Conservation (phyloP, 129 eudicot genomes). For the Helichrysum umbraculigerum region DNA sequence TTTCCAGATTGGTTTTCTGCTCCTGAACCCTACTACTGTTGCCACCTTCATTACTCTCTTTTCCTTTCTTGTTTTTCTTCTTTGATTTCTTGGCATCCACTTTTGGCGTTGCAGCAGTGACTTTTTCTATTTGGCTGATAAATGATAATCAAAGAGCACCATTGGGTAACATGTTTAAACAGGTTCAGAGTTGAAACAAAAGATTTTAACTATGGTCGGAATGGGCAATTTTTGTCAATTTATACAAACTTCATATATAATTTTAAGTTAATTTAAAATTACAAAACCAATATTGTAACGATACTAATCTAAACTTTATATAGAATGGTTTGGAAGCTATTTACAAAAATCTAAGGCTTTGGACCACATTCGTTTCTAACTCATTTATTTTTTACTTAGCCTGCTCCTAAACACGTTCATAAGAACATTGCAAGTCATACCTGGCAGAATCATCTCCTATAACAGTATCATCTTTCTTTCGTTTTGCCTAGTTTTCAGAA, state of each 20-base stretch:
- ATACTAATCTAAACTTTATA: not conserved
- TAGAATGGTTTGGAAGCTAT: not conserved
- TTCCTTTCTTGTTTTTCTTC: too few relatives aligned
- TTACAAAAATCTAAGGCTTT: not conserved
- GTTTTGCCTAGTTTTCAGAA: slow-evolving; percentile 42
- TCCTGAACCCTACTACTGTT: too few relatives aligned
- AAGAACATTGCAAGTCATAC: slow-evolving; percentile 28
- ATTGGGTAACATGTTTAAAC: not conserved
- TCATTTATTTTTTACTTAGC: not conserved
- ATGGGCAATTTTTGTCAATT: not conserved
- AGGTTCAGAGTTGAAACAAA: not conserved
- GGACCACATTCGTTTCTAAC: not conserved
- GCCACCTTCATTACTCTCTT: too few relatives aligned
- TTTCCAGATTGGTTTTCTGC: too few relatives aligned
- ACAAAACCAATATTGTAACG: not conserved
- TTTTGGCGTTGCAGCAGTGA: too few relatives aligned
- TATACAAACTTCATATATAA: not conserved
- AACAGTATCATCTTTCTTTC: slow-evolving; percentile 57
- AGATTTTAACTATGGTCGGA: not conserved
- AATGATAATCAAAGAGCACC: slow-evolving; percentile 23
- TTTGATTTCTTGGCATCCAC: too few relatives aligned
- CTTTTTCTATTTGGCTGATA: slow-evolving; percentile 31
- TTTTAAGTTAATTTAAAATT: not conserved
- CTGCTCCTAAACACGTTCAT: not conserved
- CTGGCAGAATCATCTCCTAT: slow-evolving; percentile 41